Evolutionary conservation across 805 yeast genomes (phyloP), one percentile per base, ranked within the genome.

Genomic region (Wickerhamomyces silvicola): DNA sequence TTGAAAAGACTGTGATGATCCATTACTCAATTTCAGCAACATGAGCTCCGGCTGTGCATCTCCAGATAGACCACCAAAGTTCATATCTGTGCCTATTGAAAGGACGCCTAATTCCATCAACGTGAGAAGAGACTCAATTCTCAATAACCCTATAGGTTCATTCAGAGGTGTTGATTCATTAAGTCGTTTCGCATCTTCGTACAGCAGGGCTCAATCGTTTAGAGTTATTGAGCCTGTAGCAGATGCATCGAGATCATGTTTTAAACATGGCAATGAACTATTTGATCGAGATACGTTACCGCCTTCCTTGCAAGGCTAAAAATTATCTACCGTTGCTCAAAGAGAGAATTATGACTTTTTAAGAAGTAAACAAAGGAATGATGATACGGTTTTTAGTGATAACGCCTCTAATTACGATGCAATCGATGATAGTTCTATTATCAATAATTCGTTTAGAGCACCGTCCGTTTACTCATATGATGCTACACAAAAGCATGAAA

Each of bases 121-220:
- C 8, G 31, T 42, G 27, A 52, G 69, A 40, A 46, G 66, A 22
- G 57, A 56, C 26, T 63, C 69, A 2, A 45, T 65, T 13, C 49
- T 68, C 14, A 63, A 65, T 37, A 59, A 62, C 25, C 70, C 74
- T 19, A 58, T 72, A 17, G 80, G 80, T 3, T 76, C 81, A 13
- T 76, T 75, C 50, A 66, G 66, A 48, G 81, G 85, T 28, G 64
- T 64, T 15, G 81, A 81, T 56, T 81, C 92, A 2, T 53, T 85
- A 25, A 76, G 79, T 36, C 75, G 82, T 34, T 85, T 85, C 58
- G 94, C 94, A 2, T 74, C 83, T 10, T 84, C 94, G 1, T 75
- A 70, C 49, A 71, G 76, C 24, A 69, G 95, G 52, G 92, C 94
- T 2, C 90, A 83, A 52, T 74, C 86, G 3, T 75, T 81, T 43